These are phyloP conservation scores for Verbena officinalis DNA, from an alignment of 257 asterid genomes.

Conservation along the genomic window DNA sequence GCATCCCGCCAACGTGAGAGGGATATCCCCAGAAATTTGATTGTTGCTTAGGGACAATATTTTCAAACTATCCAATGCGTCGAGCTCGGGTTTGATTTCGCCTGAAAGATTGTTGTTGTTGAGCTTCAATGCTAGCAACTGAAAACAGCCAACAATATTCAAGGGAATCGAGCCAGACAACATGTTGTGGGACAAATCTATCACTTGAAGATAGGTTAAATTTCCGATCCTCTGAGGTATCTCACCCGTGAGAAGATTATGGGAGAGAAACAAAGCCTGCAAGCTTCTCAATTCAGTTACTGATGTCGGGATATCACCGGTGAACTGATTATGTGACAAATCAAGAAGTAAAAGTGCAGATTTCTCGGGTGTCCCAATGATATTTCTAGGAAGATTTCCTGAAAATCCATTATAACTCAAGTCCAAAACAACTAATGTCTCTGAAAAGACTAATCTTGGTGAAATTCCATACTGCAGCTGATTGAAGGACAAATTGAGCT, in stretches of 20 bases:
- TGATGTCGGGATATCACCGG: constrained; percentile 65
- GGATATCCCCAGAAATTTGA: constrained; percentile 86
- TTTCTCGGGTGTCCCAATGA: constrained; percentile 58
- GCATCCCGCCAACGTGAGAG: constrained; percentile 93
- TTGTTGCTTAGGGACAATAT: constrained; percentile 72
- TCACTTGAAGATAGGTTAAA: constrained; percentile 83
- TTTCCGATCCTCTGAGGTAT: constrained; percentile 90
- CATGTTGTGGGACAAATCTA: constrained; percentile 79
- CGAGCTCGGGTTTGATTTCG: constrained; percentile 93
- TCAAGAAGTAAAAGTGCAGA: constrained; percentile 75
- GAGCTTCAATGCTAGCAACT: constrained; percentile 67
- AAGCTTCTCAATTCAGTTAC: constrained; percentile 77
- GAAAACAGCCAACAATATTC: constrained; percentile 94
- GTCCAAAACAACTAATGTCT: constrained; percentile 59
- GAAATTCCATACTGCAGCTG: constrained; percentile 72
- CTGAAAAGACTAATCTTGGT: constrained; percentile 77
- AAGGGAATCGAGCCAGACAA: constrained; percentile 76
- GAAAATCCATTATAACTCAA: constrained; percentile 79
- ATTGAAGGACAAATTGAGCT: constrained; percentile 76
- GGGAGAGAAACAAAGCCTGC: constrained; percentile 83
- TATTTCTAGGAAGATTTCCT: constrained; percentile 64
- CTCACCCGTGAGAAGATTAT: constrained; percentile 70
- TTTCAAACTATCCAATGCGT: constrained; percentile 85
- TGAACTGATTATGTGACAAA: constrained; percentile 69
- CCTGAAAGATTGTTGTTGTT: constrained; percentile 87